These are phyloP conservation scores for Rhizopus stolonifer DNA, from an alignment of 371 early-diverging fungal genomes.

Conservation along the genomic window DNA sequence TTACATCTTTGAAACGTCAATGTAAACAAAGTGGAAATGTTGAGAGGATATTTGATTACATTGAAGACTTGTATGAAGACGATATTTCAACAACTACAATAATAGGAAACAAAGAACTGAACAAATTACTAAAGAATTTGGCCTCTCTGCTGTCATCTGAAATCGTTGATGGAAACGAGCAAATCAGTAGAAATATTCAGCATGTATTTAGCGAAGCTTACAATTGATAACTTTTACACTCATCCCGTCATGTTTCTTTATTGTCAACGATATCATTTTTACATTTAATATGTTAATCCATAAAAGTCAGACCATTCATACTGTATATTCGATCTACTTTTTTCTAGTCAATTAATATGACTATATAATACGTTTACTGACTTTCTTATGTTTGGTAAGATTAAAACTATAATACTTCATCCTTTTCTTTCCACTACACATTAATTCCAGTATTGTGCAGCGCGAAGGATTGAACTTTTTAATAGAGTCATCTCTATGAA, in stretches of 20 bases:
- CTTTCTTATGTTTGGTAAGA: not conserved
- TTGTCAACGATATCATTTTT: not conserved
- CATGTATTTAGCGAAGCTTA: slow-evolving; percentile 8
- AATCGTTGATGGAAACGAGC: slow-evolving; percentile 9
- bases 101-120: slow-evolving; percentile 8
- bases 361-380: not conserved
- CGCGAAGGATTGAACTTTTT: no score
- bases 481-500: no score
- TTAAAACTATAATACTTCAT: not conserved
- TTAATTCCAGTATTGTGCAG: no score
- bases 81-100: slow-evolving; percentile 7
- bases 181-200: slow-evolving; percentile 6
- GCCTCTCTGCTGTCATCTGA: slow-evolving; percentile 2
- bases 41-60: slow-evolving; percentile 1
- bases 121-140: slow-evolving; percentile 4
- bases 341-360: not conserved
- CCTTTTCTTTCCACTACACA: no score
- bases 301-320: not conserved
- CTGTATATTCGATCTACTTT: not conserved
- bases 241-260: no score
- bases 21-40: slow-evolving; percentile 13
- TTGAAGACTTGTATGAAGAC: slow-evolving; percentile 18
- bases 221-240: not conserved
- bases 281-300: not conserved
- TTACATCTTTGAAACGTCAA: slow-evolving; percentile 9